Percentiles rank a stretch among this genome's conserved stretches.
These are phyloP conservation scores for Dorcoceras hygrometricum DNA, from an alignment of 257 asterid species.

Conservation along the genomic window DNA sequence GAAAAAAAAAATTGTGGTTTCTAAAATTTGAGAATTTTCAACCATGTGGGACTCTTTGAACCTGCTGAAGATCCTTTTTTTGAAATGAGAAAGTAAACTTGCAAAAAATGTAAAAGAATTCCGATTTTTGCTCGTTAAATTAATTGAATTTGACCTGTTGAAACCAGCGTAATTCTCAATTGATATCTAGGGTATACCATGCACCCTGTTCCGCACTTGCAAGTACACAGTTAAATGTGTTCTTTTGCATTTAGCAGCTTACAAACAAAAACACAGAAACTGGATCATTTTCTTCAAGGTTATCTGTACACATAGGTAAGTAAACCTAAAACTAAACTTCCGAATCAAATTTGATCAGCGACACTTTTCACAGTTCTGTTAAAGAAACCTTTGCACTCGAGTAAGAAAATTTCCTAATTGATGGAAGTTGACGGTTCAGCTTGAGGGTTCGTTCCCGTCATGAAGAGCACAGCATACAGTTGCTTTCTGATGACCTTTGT, in stretches of 20 bases:
- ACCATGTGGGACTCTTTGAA: neutral
- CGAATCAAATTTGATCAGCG: neutral
- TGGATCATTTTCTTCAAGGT: neutral
- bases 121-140: neutral
- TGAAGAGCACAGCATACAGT: constrained; percentile 94
- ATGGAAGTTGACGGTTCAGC: constrained; percentile 15
- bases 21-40: too few species aligned
- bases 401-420: neutral
- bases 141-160: neutral
- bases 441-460: constrained; percentile 77
- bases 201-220: too few species aligned
- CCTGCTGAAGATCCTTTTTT: neutral
- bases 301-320: neutral
- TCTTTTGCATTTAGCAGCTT: too few species aligned
- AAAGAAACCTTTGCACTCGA: neutral
- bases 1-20: too few species aligned
- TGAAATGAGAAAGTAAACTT: neutral
- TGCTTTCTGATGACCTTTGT: constrained; percentile 91
- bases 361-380: neutral
- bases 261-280: too few species aligned
- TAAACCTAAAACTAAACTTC: neutral
- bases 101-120: neutral
- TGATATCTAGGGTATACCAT: too few species aligned
- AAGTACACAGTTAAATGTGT: too few species aligned
- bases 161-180: too few species aligned